Percentiles rank a stretch among this genome's conserved stretches.
Evolutionary conservation across 225 moss, liverwort and hornwort genomes (phyloP).

Genomic region (Straminergon stramineum): DNA sequence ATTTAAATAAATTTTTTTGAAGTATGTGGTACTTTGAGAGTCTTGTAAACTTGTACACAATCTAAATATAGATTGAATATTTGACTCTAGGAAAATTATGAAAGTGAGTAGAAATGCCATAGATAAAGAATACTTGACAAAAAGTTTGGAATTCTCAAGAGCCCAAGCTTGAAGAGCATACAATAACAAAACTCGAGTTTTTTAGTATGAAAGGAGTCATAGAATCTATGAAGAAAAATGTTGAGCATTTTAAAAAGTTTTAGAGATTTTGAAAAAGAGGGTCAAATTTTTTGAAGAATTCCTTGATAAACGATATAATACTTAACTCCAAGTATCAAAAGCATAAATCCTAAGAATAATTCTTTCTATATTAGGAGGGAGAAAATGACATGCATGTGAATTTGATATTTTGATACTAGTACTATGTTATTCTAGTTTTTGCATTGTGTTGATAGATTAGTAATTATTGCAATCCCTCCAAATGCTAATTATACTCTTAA

Average conservation of each 20-base stretch:
- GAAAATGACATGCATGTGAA: too few species aligned
- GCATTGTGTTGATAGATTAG: not conserved
- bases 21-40: too few species aligned
- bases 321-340: not conserved
- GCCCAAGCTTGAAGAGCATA: not conserved
- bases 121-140: not conserved
- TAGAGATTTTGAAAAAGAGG: rapidly evolving
- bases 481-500: too few species aligned
- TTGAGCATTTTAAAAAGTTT: not conserved
- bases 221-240: not conserved
- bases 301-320: not conserved
- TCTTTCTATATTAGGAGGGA: not conserved
- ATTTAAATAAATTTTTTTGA: not conserved
- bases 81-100: not conserved
- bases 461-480: not conserved
- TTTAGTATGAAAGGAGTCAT: too few species aligned
- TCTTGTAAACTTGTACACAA: not conserved
- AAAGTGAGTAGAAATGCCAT: not conserved
- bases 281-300: not conserved
- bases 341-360: not conserved
- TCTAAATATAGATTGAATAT: not conserved
- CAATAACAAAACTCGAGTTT: not conserved
- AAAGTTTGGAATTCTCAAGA: not conserved
- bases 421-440: not conserved
- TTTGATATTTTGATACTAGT: not conserved